Evolutionary conservation across 2,329 filamentous ascomycete species (phyloP), one percentile per base, ranked within the genome.

Genomic region (Apiospora marii): DNA sequence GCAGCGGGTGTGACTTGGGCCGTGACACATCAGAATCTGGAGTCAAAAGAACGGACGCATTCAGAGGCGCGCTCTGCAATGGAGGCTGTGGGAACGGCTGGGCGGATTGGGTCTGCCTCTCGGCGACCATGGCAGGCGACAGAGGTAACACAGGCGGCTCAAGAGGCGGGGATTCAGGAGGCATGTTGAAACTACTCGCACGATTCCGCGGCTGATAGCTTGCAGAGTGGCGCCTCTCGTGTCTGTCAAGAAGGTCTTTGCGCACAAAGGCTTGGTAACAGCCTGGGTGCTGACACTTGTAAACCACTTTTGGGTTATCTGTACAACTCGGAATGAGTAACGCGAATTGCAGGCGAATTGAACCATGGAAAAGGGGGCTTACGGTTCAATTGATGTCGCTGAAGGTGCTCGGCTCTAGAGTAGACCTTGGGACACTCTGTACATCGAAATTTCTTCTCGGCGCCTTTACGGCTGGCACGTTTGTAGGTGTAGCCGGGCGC

Each of bases 331-430:
- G 64, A 67, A 72, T 72, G 70, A 49, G 24, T 37, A 69, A 51
- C 53, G 49, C 71, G 72, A 49, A 67, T 73, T 72, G 74, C 44
- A 86, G 71, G 44, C 48, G 13, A 22, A 30, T 10, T 19, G 12
- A 41, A 41, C 37, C 5, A 41, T 10, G 37, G 10, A 41, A 41
- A 41, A 41, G 37, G 37, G 37, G 37, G 2, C 91, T 82, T 87
- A 95, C 93, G 93, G 80, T 96, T 96, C 79, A 96, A 81, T 83
- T 95, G 92, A 82, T 96, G 93, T 69, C 93, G 87, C 82, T 95
- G 94, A 72, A 96, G 86, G 83, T 96, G 93, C 81, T 96, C 93
- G 12, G 93, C 92, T 74, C 93, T 87, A 71, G 93, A 94, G 81
- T 96, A 96, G 73, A 92, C 88, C 86, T 95, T 95, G 75, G 92